These are phyloP conservation scores for Lodderomyces theae DNA, from an alignment of 1,139 yeast genomes.

Conservation along the genomic window DNA sequence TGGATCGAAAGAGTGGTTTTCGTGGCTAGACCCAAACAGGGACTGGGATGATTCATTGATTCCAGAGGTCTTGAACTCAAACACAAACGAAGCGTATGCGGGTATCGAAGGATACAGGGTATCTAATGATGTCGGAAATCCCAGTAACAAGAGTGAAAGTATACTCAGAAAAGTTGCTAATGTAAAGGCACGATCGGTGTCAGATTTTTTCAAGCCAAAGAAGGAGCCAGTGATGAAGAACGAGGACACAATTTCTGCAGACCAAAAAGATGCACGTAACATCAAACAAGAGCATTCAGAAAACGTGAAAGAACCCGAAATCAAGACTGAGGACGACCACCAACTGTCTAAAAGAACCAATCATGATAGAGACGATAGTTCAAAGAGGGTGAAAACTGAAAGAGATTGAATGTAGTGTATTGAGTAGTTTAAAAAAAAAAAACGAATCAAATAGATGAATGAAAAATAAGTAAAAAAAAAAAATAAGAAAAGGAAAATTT, in stretches of 20 bases:
- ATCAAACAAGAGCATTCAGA: conserved; percentile 1
- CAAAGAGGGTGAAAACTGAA: conserved; percentile 3
- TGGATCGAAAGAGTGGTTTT: conserved; percentile 50
- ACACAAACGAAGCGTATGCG: conserved; percentile 39
- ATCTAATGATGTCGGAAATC: conserved; percentile 62
- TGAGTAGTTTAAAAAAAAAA: too few species aligned
- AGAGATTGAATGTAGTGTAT: neutral
- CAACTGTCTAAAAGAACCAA: neutral
- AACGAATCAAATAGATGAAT: neutral
- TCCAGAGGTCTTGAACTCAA: conserved; percentile 34
- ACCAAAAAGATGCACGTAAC: conserved; percentile 1
- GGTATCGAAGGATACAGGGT: conserved; percentile 56
- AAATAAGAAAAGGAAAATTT: too few species aligned
- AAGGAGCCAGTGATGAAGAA: conserved; percentile 10
- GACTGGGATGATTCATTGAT: conserved; percentile 38
- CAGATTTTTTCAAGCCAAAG: conserved; percentile 24
- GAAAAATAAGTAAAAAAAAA: neutral
- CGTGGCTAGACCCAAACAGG: conserved; percentile 57
- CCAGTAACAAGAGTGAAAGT: conserved; percentile 45
- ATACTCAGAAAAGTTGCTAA: conserved; percentile 30
- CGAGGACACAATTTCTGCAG: neutral
- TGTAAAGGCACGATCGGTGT: conserved; percentile 25
- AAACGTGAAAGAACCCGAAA: neutral
- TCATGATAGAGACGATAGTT: neutral
- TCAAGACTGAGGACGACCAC: neutral